Base-by-base conservation (phyloP, 805 yeast species). In the Candida gorgasii region DNA sequence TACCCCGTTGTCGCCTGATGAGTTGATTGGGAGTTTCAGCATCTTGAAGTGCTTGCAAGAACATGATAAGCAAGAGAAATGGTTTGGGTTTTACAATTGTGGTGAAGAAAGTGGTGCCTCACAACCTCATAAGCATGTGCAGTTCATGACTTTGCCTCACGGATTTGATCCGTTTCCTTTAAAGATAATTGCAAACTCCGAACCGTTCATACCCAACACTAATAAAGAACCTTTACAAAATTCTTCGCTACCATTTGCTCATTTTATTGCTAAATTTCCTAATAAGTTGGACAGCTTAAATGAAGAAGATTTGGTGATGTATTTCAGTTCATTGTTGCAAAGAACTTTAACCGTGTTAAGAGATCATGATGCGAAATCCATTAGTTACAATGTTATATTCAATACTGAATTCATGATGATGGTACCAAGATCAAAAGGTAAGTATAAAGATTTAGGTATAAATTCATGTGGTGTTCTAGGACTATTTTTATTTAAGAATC, bases 41-140 rank as follows among this genome's bases (percentile, higher is more conserved):
- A 67, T 86, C 16, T 65, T 92, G 47, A 58, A 62, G 12, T 65
- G 64, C 13, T 65, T 85, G 39, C 78, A 79, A 53, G 61, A 63
- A 43, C 20, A 17, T 3, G 61, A 47, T 48, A 39, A 57, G 2
- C 64, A 59, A 16, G 67, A 61, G 12, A 72, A 77, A 43, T 84
- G 86, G 73, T 72, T 90, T 59, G 89, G 89, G 0, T 92, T 92
- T 62, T 92, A 80, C 74, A 92, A 92, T 62, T 82, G 88, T 57
- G 99, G 99, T 6, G 80, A 82, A 14, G 75, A 80, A 52, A 80
- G 95, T 48, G 99, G 98, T 1, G 96, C 96, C n/a, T 89, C 97
- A 0, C 93, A 89, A 56, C 84, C 86, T 36, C 99, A 92, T 67
- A 89, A 87, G 59, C 99, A 92, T 64, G 63, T 93, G 48, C 99